Conservation (phyloP, 2,329 filamentous ascomycete genomes). For the Cryphonectria parasitica region DNA sequence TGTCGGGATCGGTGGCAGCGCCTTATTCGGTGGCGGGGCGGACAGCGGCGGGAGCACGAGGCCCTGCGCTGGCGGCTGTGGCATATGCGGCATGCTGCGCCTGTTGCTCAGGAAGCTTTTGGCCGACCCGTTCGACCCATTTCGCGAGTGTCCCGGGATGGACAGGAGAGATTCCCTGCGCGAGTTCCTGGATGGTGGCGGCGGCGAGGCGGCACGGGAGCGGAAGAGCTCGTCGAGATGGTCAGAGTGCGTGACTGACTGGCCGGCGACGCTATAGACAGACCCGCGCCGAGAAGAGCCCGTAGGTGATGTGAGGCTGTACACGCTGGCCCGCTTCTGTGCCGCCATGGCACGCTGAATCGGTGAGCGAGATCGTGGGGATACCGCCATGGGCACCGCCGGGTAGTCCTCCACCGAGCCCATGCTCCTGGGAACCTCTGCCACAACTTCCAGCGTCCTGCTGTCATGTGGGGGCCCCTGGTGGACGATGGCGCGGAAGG, state of each 20-base stretch:
- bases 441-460: constrained; percentile 3
- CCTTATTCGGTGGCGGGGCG: constrained; percentile 58
- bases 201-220: constrained; percentile 7
- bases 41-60: constrained; percentile 55
- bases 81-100: constrained; percentile 53
- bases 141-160: constrained; percentile 12
- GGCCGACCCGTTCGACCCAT: constrained; percentile 21
- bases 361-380: constrained; percentile 23
- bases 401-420: constrained; percentile 41
- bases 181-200: constrained; percentile 1
- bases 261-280: constrained; percentile 17
- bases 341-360: constrained; percentile 28
- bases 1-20: constrained; percentile 57
- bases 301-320: constrained; percentile 28
- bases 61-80: constrained; percentile 7
- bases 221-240: not conserved
- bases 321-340: constrained; percentile 32
- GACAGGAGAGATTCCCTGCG: constrained; percentile 31
- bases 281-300: constrained; percentile 20
- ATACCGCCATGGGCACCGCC: constrained; percentile 30
- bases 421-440: constrained; percentile 34
- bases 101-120: constrained; percentile 37
- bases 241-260: constrained; percentile 11
- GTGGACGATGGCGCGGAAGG: constrained; percentile 2
- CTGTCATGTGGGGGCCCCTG: not conserved